These are phyloP conservation scores for Schizopora paradoxa DNA, from an alignment of 1,284 basidiomycete species.

Conservation along the genomic window DNA sequence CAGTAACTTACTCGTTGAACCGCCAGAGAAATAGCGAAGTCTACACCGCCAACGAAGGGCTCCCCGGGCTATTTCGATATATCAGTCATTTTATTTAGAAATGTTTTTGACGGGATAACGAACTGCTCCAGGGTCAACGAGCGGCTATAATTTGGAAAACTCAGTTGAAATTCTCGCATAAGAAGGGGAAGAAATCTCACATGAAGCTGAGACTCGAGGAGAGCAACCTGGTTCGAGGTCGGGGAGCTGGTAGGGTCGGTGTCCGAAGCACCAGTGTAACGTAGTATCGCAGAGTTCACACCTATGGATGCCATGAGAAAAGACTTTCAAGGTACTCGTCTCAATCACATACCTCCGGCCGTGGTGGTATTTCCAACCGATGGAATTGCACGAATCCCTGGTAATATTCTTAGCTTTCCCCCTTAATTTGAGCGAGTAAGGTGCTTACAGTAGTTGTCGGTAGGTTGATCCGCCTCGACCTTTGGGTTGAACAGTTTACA, in stretches of 20 bases:
- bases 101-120: neutral
- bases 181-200: constrained; percentile 3
- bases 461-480: constrained; percentile 34
- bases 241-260: constrained; percentile 13
- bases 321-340: too few species aligned
- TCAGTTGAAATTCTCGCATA: neutral
- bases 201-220: constrained; percentile 31
- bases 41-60: constrained; percentile 26
- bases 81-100: neutral
- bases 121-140: constrained; percentile 28
- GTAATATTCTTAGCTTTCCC: neutral
- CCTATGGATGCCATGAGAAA: too few species aligned
- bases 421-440: neutral
- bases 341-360: constrained; percentile 25
- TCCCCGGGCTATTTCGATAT: constrained; percentile 24
- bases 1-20: constrained; percentile 17
- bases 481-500: constrained; percentile 10
- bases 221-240: constrained; percentile 16
- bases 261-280: constrained; percentile 26
- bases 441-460: constrained; percentile 37
- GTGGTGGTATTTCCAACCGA: constrained; percentile 27
- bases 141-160: constrained; percentile 17
- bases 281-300: constrained; percentile 34
- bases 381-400: constrained; percentile 30
- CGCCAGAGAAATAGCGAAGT: constrained; percentile 25